Base-by-base conservation (phyloP, 2,329 filamentous ascomycete genomes). In the Ascochyta fabae region DNA sequence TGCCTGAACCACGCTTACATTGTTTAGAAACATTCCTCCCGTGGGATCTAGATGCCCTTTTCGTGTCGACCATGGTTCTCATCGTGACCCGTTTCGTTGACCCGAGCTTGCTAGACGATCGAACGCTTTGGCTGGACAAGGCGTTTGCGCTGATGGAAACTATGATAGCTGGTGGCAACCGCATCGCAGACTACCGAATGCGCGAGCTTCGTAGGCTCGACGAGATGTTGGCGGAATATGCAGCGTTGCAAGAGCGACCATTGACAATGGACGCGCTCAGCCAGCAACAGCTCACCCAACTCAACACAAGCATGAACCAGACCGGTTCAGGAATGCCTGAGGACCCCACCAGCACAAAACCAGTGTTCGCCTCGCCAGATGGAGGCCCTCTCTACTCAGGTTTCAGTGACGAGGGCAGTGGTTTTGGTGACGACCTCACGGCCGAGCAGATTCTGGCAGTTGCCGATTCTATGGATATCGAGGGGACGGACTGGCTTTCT, bases 371-470 rank as follows among this genome's bases (percentile, higher is more conserved):
- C 55, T 35, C 59, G 31, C 42, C 48, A 26, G 36, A 56, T 55
- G 38, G 61, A 53, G 39, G 34, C 2, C 51, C 61, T 10, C 50
- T 48, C 13, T 66, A 68, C 41, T 56, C 60, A 15, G 53, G 61
- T 4, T 45, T 68, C 19, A 66, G 65, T 44, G 59, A 67, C 23
- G 59, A 66, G 39, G 59, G 67, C n/a, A 65, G 65, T 49, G 66
- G 62, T 3, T 66, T 69, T 27, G 72, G 73, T 19, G 69, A 74
- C 16, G 77, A 76, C 33, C 63, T 82, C 12, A 80, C 78, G 0
- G 76, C 78, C 2, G 78, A 75, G 2, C 78, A 81, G 46, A 80
- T 82, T 35, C 74, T 81, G 58, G 79, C 79, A 3, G 75, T 82
- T 56, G 79, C 80, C 0, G 78, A 82, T 41, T 80, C 79, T 12